Evolutionary conservation across 345 rosid species (phyloP).

Genomic region (Acer yangbiense): DNA sequence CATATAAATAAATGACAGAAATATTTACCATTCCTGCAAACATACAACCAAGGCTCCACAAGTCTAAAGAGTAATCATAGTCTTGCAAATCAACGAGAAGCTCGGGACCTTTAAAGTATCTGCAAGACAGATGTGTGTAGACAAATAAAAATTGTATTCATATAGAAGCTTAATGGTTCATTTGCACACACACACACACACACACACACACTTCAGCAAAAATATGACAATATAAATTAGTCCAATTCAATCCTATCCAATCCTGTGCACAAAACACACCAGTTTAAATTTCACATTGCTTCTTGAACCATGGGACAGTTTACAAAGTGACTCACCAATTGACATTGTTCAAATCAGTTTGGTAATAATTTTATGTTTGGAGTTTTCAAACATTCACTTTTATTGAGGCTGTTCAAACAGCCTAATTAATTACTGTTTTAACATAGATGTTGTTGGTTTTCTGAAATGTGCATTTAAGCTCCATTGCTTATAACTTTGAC

Average conservation of each 20-base stretch:
- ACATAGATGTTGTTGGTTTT: background rate
- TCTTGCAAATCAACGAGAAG: constrained; percentile 98
- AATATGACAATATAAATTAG: too few species aligned
- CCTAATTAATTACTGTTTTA: background rate
- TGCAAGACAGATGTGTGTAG: constrained; percentile 26
- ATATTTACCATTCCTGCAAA: constrained; percentile 93
- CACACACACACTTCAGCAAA: too few species aligned
- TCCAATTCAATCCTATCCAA: background rate
- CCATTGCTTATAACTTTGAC: background rate
- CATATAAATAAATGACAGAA: constrained; percentile 9
- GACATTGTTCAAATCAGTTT: background rate
- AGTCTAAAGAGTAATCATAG: constrained; percentile 93
- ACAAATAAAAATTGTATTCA: background rate
- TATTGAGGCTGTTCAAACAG: background rate
- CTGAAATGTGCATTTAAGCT: background rate
- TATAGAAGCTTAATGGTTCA: constrained; percentile 1
- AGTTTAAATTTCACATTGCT: too few species aligned
- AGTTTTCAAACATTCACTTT: background rate
- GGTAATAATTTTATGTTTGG: background rate
- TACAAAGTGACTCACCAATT: background rate
- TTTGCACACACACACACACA: too few species aligned
- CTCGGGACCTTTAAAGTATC: constrained; percentile 99
- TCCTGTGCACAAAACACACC: background rate
- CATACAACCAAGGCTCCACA: constrained; percentile 99
- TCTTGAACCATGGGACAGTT: background rate